These are phyloP conservation scores for Pisolithus albus DNA, from an alignment of 768 basidiomycete genomes.

Conservation along the genomic window DNA sequence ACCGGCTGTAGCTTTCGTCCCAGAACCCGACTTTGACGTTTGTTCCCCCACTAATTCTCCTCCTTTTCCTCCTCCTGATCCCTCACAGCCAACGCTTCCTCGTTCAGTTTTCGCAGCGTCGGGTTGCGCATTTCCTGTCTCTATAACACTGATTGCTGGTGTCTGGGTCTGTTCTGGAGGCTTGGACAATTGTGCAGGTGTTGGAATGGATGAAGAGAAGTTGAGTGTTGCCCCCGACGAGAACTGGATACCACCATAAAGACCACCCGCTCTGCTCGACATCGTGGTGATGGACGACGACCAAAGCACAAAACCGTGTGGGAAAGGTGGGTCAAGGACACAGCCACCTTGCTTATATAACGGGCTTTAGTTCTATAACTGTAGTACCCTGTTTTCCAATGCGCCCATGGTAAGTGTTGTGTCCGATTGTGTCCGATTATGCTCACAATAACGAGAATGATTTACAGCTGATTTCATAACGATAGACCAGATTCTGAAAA, in stretches of 20 bases:
- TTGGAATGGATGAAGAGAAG: constrained; percentile 33
- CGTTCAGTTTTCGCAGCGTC: constrained; percentile 22
- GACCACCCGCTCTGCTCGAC: constrained; percentile 75
- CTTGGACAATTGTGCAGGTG: constrained; percentile 14
- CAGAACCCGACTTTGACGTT: constrained; percentile 37
- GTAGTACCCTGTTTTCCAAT: no score
- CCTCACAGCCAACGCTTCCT: constrained; percentile 17
- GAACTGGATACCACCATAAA: constrained; percentile 85
- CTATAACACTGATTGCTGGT: not conserved
- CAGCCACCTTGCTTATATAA: no score
- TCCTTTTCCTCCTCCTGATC: constrained; percentile 25
- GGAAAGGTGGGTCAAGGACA: no score
- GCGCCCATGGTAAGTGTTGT: no score
- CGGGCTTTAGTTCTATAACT: no score
- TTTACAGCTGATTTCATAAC: no score
- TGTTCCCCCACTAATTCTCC: constrained; percentile 35
- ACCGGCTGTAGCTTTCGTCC: constrained; percentile 48
- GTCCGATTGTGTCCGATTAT: no score
- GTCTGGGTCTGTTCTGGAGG: constrained; percentile 14
- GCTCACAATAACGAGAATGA: no score
- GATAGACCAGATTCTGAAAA: no score
- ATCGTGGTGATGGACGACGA: constrained; percentile 34
- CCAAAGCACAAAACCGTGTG: no score
- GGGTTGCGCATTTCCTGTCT: constrained; percentile 14
- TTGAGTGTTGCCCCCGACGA: constrained; percentile 56